Base-by-base conservation (phyloP, 1,284 basidiomycete species). In the Mycosarcoma maydis region DNA sequence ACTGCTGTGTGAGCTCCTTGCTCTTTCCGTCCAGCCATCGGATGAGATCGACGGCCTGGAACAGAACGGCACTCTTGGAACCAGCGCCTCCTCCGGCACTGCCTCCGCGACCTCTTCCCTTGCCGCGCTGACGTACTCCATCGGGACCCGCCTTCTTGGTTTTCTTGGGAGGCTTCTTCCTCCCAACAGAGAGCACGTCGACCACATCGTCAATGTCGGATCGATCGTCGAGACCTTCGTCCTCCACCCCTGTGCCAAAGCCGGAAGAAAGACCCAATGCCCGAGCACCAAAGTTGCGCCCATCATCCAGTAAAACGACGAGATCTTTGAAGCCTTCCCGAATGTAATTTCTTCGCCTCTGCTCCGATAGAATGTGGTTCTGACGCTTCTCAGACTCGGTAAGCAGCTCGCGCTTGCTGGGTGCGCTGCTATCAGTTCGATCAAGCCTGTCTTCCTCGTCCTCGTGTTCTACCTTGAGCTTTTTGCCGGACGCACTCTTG, bases 41-140 rank as follows among this genome's bases (percentile, higher is more conserved):
- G 32, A 81, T 70, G 38, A 81, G 53, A 45, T 81, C 80, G 10
- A 81, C 76, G 14, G 78, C 76, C 46, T 81, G 78, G 58, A 81
- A 81, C 10, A 81, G 66, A 13, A 80, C 79, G 0, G 79, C 79
- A 33, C 72, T 75, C 56, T 81, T 81, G 37, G 65, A 71, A 0
- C 80, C 80, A 6, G 76, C 77, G 8, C 76, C 76, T 22, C 78
- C 80, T 24, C 76, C 76, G 8, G 79, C 79, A 39, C 71, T 74
- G 7, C 78, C 78, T 13, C 78, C 78, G 7, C 78, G 65, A 6
- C 78, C 78, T 19, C 78, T 49, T 5, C 78, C 79, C 45, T 77
- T 78, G n/a, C 75, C 76, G 22, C 72, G 68, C 17, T 72, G 72
- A 3, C 69, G 50, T 11, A 61, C 67, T 13, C 62, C 71, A 27